Evolutionary conservation across 2,329 filamentous ascomycete genomes (phyloP).

Genomic region (Ascomycota sp.): DNA sequence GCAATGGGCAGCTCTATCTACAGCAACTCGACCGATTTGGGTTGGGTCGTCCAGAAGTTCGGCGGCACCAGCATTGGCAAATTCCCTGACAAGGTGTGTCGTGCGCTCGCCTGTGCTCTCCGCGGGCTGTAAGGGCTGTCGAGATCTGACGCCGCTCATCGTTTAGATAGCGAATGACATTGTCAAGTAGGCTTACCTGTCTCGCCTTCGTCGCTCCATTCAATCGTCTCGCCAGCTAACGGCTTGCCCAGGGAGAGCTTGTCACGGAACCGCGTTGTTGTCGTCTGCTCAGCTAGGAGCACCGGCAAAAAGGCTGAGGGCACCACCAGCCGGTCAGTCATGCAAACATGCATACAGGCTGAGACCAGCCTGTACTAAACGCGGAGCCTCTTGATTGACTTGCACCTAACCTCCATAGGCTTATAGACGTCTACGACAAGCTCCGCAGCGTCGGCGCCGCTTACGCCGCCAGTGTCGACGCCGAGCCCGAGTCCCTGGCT

Average conservation of each 20-base stretch:
- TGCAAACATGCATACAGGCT: no score
- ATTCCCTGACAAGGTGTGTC: constrained; percentile 49
- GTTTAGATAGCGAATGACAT: constrained; percentile 21
- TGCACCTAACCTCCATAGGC: constrained; percentile 11
- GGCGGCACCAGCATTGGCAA: constrained; percentile 92
- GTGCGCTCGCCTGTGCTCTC: neutral
- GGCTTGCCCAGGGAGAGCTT: constrained; percentile 22
- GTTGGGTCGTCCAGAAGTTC: constrained; percentile 87
- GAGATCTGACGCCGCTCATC: neutral
- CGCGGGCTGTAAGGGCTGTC: no score
- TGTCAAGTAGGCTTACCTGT: constrained; percentile 15
- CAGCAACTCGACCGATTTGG: constrained; percentile 19
- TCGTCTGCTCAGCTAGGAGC: constrained; percentile 90
- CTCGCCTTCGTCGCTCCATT: neutral
- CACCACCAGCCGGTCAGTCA: constrained; percentile 83
- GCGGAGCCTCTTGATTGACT: no score
- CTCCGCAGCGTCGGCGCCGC: constrained; percentile 30
- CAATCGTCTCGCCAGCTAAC: neutral
- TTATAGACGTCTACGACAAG: constrained; percentile 39
- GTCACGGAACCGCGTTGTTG: constrained; percentile 53
- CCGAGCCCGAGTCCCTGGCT: constrained; percentile 31
- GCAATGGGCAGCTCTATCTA: constrained; percentile 13
- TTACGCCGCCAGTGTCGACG: constrained; percentile 25
- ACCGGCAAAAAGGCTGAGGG: constrained; percentile 87
- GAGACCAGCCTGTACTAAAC: no score